Conservation (phyloP, 768 basidiomycete genomes). For the Termitomyces eurrhizus region DNA sequence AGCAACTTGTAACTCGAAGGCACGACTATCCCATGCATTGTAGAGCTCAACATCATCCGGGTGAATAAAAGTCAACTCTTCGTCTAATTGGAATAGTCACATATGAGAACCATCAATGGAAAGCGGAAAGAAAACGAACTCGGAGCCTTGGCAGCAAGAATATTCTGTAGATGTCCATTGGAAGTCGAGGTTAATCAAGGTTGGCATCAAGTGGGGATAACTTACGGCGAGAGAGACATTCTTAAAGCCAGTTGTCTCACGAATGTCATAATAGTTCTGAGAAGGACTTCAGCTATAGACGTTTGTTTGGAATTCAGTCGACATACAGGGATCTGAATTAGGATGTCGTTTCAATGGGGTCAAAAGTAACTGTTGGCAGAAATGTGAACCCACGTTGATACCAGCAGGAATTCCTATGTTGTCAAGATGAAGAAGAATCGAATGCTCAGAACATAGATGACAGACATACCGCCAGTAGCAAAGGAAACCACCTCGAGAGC, state of each 20-base stretch:
- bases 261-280: constrained; percentile 79
- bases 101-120: neutral
- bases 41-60: constrained; percentile 73
- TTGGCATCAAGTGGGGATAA: constrained; percentile 1
- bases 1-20: constrained; percentile 87
- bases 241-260: constrained; percentile 82
- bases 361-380: neutral
- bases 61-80: constrained; percentile 79
- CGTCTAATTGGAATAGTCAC: constrained; percentile 39
- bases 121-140: constrained; percentile 36
- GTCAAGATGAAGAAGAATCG: neutral
- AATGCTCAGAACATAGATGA: neutral
- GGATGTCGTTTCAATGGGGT: neutral
- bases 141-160: constrained; percentile 83
- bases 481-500: constrained; percentile 81
- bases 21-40: constrained; percentile 70
- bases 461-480: constrained; percentile 69
- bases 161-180: constrained; percentile 44
- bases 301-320: neutral
- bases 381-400: constrained; percentile 57
- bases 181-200: neutral
- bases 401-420: constrained; percentile 74
- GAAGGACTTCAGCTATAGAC: neutral
- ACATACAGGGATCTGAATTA: constrained; percentile 59
- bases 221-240: constrained; percentile 80